Evolutionary conservation across 2,329 filamentous ascomycete genomes (phyloP), one percentile per base, ranked within the genome.

Genomic region (Beauveria sp.): DNA sequence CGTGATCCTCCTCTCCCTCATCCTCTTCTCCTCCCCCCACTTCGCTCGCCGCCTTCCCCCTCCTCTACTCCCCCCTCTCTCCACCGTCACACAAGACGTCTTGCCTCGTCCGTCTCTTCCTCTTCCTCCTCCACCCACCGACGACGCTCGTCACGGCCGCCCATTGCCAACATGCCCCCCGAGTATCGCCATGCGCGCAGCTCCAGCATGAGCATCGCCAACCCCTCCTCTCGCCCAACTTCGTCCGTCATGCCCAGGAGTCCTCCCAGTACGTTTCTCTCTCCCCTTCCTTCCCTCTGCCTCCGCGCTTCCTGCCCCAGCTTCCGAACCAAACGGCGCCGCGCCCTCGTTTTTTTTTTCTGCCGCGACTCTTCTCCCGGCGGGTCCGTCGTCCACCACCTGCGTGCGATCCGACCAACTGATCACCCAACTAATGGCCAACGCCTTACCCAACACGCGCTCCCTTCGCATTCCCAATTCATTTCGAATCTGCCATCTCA

Each of bases 221-320:
- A 52, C 70, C 75, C 68, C 38, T 71, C 70, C 67, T 69, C 75
- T 61, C 67, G 69, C 51, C 66, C 70, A 64, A 68, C 71, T 66
- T 72, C 82, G 67, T 85, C 85, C 69, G 83, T 86, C 62, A 83
- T 82, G 64, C 82, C 85, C 52, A 76, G 84, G 67, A 87, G 84
- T 73, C 85, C 85, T 65, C 84, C 85, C 30, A 86, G 83, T 84
- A 78, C 72, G 80, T 81, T 56, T 43, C 52, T 30, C 9, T 38
- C 22, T 42, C 22, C 45, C 63, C 38, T 38, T 63, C 45, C 40
- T 38, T 63, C 45, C 40, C 38, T 18, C 16, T 28, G 6, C 24
- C 28, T 16, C 53, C n/a, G 40, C 34, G 34, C 34, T 38, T 42
- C 51, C 20, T 20, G 22, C 24, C 40, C 53, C 24, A 30, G 40